phyloP scores from a whole-genome alignment of 129 eudicot genomes.

The Tanacetum coccineum region DNA sequence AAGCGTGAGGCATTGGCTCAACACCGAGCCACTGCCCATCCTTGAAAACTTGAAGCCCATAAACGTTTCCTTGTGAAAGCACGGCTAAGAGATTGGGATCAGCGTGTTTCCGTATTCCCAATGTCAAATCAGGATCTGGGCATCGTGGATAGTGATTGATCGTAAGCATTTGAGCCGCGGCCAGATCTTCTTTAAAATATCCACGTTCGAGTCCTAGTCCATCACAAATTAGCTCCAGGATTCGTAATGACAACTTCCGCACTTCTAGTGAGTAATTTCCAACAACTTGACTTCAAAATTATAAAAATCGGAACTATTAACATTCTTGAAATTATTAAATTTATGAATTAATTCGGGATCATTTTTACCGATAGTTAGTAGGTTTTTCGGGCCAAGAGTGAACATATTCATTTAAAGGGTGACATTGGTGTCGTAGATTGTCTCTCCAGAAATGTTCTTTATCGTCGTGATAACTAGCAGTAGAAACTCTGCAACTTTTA shows the following conservation, averaged over 20 bases:
- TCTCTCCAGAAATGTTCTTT: constrained; percentile 43
- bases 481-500: constrained; percentile 40
- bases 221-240: constrained; percentile 51
- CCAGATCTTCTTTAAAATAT: constrained; percentile 46
- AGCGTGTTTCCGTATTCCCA: constrained; percentile 61
- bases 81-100: constrained; percentile 61
- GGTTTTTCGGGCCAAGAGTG: constrained; percentile 39
- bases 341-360: not conserved
- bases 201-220: constrained; percentile 56
- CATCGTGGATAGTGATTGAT: constrained; percentile 67
- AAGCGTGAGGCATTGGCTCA: constrained; percentile 52
- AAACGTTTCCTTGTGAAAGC: constrained; percentile 45
- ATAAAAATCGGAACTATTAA: constrained; percentile 14
- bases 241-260: constrained; percentile 37
- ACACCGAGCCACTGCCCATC: constrained; percentile 60
- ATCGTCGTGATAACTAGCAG: constrained; percentile 26
- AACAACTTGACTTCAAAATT: constrained; percentile 25
- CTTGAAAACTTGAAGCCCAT: constrained; percentile 58
- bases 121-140: constrained; percentile 58
- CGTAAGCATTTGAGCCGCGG: constrained; percentile 32
- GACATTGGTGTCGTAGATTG: constrained; percentile 37
- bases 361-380: constrained; percentile 27
- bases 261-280: constrained; percentile 43
- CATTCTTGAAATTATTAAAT: not conserved
- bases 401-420: constrained; percentile 31